A percentile compares a stretch with the other conserved stretches of the same genome.
These are phyloP conservation scores for Lagenidium sp. DNA, from an alignment of 352 stramenopile species.

Conservation along the genomic window DNA sequence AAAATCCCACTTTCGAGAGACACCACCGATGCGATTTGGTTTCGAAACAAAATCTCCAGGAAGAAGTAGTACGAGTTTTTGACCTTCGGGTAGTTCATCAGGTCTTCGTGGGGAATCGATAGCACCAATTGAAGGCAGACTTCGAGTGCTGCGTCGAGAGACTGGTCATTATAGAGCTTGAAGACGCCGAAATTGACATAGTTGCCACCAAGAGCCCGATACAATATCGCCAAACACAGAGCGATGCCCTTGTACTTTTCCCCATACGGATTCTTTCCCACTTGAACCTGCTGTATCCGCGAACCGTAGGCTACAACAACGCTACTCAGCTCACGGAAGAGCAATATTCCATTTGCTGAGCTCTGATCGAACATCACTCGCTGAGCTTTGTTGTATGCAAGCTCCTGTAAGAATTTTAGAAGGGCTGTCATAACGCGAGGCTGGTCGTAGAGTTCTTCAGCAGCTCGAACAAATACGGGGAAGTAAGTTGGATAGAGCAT, in stretches of 20 bases:
- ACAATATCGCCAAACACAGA: conserved; percentile 90
- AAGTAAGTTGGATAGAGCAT: conserved; percentile 96
- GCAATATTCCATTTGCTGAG: conserved; percentile 96
- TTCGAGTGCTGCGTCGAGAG: conserved; percentile 91
- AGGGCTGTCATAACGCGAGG: conserved; percentile 94
- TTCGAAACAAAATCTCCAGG: conserved; percentile 97
- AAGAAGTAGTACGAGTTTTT: conserved; percentile 98
- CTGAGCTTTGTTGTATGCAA: conserved; percentile 93
- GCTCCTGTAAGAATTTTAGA: conserved; percentile 96
- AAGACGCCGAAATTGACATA: conserved; percentile 99
- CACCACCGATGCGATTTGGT: conserved; percentile 94
- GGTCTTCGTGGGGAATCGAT: conserved; percentile 93
- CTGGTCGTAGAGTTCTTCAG: conserved; percentile 91
- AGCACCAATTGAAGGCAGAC: conserved; percentile 93
- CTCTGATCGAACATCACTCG: conserved; percentile 98
- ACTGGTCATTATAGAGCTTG: conserved; percentile 97
- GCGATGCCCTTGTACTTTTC: conserved; percentile 98
- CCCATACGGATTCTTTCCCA: conserved; percentile 90
- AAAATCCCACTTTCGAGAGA: conserved; percentile 92
- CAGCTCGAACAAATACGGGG: conserved; percentile 90
- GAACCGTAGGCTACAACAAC: conserved; percentile 94
- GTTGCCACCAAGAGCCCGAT: conserved; percentile 85
- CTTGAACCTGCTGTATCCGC: conserved; percentile 72
- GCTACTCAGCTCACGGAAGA: conserved; percentile 95
- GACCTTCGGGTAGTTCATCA: conserved; percentile 97